Evolutionary conservation across 257 asterid species (phyloP).

Genomic region (Echium plantagineum): DNA sequence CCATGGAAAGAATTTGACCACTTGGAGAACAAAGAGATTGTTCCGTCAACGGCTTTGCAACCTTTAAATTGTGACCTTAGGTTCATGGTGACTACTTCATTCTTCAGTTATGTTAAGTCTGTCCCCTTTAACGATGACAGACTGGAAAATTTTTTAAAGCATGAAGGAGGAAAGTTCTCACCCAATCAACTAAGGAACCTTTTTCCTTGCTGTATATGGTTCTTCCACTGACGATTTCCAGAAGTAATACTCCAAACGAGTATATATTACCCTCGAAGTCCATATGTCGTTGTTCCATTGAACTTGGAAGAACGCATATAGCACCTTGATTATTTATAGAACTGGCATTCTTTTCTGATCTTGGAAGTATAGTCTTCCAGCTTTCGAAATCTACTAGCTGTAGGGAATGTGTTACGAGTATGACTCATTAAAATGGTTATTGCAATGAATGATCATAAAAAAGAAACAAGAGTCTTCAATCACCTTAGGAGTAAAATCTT

Average conservation of each 20-base stretch:
- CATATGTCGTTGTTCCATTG: slow-evolving; percentile 51
- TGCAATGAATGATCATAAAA: neutral
- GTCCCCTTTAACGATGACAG: no score
- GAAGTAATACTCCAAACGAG: slow-evolving; percentile 76
- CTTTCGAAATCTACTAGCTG: slow-evolving; percentile 95
- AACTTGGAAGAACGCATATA: slow-evolving; percentile 66
- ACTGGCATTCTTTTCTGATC: slow-evolving; percentile 82
- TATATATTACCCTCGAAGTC: slow-evolving; percentile 67
- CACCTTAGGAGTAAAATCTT: slow-evolving; percentile 95
- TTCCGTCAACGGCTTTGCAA: no score
- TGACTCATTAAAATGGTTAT: neutral
- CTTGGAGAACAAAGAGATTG: no score
- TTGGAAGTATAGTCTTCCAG: slow-evolving; percentile 68
- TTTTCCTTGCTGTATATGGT: slow-evolving; percentile 76
- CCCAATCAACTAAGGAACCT: slow-evolving; percentile 87
- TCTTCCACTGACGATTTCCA: slow-evolving; percentile 81
- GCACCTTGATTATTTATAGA: slow-evolving; percentile 64
- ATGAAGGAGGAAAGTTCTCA: slow-evolving; percentile 15
- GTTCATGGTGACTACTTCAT: no score
- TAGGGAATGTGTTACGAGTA: slow-evolving; percentile 9
- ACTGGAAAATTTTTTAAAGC: neutral
- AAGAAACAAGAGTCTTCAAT: neutral
- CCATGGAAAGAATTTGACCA: no score
- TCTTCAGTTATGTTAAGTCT: no score
- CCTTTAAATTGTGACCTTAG: no score